Evolutionary conservation across 2,329 filamentous ascomycete species (phyloP), one percentile per base, ranked within the genome.

Genomic region (Cordyceps javanica): DNA sequence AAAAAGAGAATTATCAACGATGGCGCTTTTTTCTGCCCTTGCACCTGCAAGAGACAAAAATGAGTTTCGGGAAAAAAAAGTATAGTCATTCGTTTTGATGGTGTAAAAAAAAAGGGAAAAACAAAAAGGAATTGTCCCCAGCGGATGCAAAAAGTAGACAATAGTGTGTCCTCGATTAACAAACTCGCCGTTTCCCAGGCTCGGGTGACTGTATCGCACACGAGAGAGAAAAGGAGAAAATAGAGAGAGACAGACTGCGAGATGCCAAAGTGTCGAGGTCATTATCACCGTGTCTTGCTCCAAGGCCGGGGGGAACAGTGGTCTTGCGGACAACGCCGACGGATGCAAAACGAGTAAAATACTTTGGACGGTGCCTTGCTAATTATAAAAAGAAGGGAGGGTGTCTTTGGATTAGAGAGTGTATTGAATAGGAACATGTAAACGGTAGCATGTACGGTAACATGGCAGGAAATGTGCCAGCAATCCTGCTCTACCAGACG

Each of bases 291-390:
- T n/a, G n/a, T n/a, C n/a, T n/a, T n/a, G n/a, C n/a, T n/a, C n/a
- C n/a, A n/a, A n/a, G n/a, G n/a, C n/a, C n/a, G n/a, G n/a, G n/a
- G n/a, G n/a, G n/a, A n/a, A n/a, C n/a, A n/a, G n/a, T n/a, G n/a
- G n/a, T n/a, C n/a, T n/a, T n/a, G n/a, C n/a, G n/a, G n/a, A 19
- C 36, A 42, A 66, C 65, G 62, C 65, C 65, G 60, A 53, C 42
- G 50, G 25, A 23, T 19, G 30, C 41, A 28, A 36, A 32, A 53
- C n/a, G n/a, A n/a, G n/a, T n/a, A n/a, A n/a, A n/a, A n/a, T n/a
- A n/a, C n/a, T n/a, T n/a, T n/a, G n/a, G n/a, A n/a, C n/a, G n/a
- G n/a, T n/a, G n/a, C n/a, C n/a, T n/a, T n/a, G n/a, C n/a, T n/a
- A n/a, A n/a, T n/a, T n/a, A 10, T 23, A 36, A 36, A 13, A 13